Percentiles rank a stretch among this genome's conserved stretches.
Conservation (phyloP, 352 stramenopile species). For the Phytophthora meadii region DNA sequence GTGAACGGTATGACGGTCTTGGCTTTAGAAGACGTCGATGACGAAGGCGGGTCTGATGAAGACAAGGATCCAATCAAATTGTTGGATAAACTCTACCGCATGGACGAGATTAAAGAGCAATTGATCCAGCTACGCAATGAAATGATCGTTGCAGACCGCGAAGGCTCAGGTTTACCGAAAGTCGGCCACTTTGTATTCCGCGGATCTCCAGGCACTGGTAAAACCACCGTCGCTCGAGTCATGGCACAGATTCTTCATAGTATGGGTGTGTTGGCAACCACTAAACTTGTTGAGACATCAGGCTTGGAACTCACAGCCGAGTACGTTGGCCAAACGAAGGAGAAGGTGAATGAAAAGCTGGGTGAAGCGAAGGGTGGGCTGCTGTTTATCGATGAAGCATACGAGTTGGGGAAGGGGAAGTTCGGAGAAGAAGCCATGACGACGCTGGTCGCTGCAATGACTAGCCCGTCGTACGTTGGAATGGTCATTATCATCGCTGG, state of each 20-base stretch:
- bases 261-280: conserved; percentile 91
- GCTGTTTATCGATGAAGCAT: conserved; percentile 95
- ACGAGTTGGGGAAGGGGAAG: conserved; percentile 85
- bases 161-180: conserved; percentile 63
- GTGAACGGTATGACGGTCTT: conserved; percentile 49
- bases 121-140: conserved; percentile 60
- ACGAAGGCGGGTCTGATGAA: background rate
- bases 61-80: conserved; percentile 52
- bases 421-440: conserved; percentile 92
- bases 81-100: conserved; percentile 63
- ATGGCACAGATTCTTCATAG: conserved; percentile 95
- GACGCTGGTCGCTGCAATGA: conserved; percentile 91
- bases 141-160: conserved; percentile 69
- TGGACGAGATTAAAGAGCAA: conserved; percentile 67
- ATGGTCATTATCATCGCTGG: conserved; percentile 93
- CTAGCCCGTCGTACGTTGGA: conserved; percentile 75
- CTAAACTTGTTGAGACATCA: conserved; percentile 92
- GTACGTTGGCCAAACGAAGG: conserved; percentile 90
- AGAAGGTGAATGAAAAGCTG: conserved; percentile 89
- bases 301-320: conserved; percentile 89
- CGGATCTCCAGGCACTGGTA: conserved; percentile 88
- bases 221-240: conserved; percentile 91
- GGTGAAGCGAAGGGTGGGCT: conserved; percentile 91
- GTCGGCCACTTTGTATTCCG: conserved; percentile 90
- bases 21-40: conserved; percentile 64